Base-by-base conservation (phyloP, 1,139 yeast genomes). In the Hemisphaericaspora xylanilytica region DNA sequence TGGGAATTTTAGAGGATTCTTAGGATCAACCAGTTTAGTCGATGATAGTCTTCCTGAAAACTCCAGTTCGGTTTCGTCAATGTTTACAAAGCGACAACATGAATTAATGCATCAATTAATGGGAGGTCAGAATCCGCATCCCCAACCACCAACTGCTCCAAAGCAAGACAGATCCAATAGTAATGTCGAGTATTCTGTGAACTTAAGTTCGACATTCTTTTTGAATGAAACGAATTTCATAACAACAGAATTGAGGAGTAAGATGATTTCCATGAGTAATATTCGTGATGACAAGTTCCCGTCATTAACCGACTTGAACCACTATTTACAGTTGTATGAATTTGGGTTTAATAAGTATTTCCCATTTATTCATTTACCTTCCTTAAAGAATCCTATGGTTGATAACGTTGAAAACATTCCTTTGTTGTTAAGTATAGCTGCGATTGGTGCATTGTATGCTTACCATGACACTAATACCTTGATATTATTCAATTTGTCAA, bases 371-470 rank as follows among this genome's bases (percentile, higher is more conserved):
- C 96, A 88, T 60, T 69, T 87, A 36, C 83, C 85, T 10, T 73
- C 89, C 3, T 67, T 85, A 42, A 59, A 73, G 43, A 78, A 80
- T 43, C 72, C 78, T 0, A 62, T 72, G 52, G 80, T 77, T 13
- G 70, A 70, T 32, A 71, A 72, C 45, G 59, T 71, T 41, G 86
- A 82, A 37, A 84, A 85, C 55, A 80, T 85, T 42, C 92, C 96
- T 1, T 65, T 89, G 39, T 59, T 88, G n/a, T 65, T 88, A 39
- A 78, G 92, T 10, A 85, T 89, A 78, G 85, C 95, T 1, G 85
- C 95, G 16, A 78, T 89, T 44, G 97, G 97, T 32, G 96, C 97
- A 0, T 67, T 89, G 20, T 87, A 87, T 53, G 79, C 86, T 1
- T 87, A 85, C 61, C 95, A 89, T 57, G 85, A 86, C 18, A 68